A percentile compares a stretch with the other conserved stretches of the same genome.
Evolutionary conservation across 139 green algal genomes (phyloP).

Genomic region (Chlamydomonas eustigma): DNA sequence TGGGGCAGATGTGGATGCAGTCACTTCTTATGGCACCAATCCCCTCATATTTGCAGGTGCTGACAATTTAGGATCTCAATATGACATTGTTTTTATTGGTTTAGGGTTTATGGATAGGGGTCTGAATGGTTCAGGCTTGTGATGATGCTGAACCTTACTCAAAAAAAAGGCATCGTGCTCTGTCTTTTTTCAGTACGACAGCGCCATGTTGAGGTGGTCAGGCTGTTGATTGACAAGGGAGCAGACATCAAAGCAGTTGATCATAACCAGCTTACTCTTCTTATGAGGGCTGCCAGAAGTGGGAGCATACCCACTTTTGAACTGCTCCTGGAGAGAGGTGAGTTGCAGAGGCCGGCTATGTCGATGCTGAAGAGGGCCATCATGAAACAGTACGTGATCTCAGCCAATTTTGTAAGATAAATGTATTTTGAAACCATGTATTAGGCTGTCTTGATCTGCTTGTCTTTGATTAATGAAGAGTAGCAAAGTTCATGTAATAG

Average conservation of each 20-base stretch:
- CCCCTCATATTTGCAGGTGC: constrained; percentile 10
- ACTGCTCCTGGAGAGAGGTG: neutral
- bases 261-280: constrained; percentile 7
- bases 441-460: too few relatives aligned
- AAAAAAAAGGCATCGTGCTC: neutral
- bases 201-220: constrained; percentile 3
- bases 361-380: too few relatives aligned
- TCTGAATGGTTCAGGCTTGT: neutral
- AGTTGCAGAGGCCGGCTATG: too few relatives aligned
- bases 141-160: neutral
- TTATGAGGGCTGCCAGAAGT: constrained; percentile 4
- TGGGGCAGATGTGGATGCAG: constrained; percentile 4
- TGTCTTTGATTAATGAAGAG: too few relatives aligned
- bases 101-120: neutral
- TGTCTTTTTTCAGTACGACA: neutral
- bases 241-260: neutral
- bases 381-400: too few relatives aligned
- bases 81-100: neutral
- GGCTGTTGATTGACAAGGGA: neutral
- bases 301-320: constrained; percentile 2
- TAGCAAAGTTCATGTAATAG: too few relatives aligned
- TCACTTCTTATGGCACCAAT: neutral
- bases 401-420: too few relatives aligned
- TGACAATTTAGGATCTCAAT: neutral
- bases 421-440: too few relatives aligned